These are phyloP conservation scores for Mycosphaerella arachidis DNA, from an alignment of 2,329 filamentous ascomycete species.

Conservation along the genomic window DNA sequence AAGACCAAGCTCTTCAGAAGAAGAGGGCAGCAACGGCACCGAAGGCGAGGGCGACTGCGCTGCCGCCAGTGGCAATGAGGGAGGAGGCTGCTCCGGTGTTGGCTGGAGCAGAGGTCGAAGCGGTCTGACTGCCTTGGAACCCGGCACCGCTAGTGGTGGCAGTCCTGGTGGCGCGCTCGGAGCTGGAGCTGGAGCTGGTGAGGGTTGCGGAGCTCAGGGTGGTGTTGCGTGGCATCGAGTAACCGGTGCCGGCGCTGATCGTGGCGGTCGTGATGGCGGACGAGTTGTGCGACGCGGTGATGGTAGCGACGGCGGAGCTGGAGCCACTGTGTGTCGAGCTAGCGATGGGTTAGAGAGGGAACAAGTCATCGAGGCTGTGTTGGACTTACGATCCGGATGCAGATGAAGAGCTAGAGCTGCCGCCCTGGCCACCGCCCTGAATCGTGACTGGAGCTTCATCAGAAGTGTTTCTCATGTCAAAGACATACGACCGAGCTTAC, in stretches of 20 bases:
- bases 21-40: constrained; percentile 39
- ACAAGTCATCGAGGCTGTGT: too few relatives aligned
- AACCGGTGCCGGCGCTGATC: constrained; percentile 21
- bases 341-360: neutral
- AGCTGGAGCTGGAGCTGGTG: constrained; percentile 10
- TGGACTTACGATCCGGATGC: neutral
- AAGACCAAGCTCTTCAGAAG: neutral
- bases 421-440: neutral
- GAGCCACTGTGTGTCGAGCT: constrained; percentile 9
- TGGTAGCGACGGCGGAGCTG: constrained; percentile 1
- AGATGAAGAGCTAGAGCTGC: constrained; percentile 14
- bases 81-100: constrained; percentile 16
- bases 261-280: constrained; percentile 19
- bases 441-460: neutral
- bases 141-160: constrained; percentile 9
- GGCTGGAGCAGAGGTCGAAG: constrained; percentile 3
- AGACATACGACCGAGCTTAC: constrained; percentile 25
- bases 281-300: constrained; percentile 10
- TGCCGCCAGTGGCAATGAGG: constrained; percentile 21
- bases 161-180: constrained; percentile 6
- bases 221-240: constrained; percentile 27
- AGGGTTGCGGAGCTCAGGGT: constrained; percentile 25
- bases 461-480: neutral
- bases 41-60: constrained; percentile 40
- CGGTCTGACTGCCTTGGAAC: constrained; percentile 15